phyloP scores from a whole-genome alignment of 179 eudicot genomes.

The Monotropa hypopitys region DNA sequence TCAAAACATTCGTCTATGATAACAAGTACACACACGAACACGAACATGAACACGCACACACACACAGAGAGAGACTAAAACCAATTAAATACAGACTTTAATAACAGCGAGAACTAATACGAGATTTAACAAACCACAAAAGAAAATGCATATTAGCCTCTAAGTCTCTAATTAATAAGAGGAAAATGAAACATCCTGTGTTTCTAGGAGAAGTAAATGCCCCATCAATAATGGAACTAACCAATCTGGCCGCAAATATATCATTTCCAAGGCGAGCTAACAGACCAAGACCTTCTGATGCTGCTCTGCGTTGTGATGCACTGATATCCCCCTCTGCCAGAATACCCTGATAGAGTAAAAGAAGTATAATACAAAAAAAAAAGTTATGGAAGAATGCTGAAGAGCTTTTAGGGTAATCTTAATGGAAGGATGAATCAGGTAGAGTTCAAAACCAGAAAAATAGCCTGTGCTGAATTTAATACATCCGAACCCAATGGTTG shows the following conservation, averaged over 20 bases:
- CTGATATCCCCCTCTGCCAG: slow-evolving; percentile 85
- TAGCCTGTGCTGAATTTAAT: slow-evolving; percentile 54
- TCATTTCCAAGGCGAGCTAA: slow-evolving; percentile 89
- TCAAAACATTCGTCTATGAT: slow-evolving; percentile 9
- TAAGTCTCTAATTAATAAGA: background rate
- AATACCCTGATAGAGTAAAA: slow-evolving; percentile 43
- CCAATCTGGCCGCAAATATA: slow-evolving; percentile 80
- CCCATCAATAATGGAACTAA: slow-evolving; percentile 23
- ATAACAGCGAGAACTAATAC: background rate
- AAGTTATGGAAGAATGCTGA: background rate
- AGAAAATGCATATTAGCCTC: background rate
- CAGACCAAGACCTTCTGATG: slow-evolving; percentile 92
- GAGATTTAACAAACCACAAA: background rate
- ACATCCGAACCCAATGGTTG: slow-evolving; percentile 69
- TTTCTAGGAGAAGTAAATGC: slow-evolving; percentile 9
- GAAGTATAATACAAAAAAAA: slow-evolving; percentile 7
- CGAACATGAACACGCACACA: background rate
- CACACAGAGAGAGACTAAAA: background rate
- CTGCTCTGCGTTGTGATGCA: slow-evolving; percentile 86
- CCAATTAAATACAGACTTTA: background rate
- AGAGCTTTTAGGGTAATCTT: background rate
- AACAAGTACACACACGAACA: background rate
- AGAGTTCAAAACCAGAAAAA: slow-evolving; percentile 64
- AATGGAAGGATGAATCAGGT: background rate
- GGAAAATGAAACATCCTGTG: background rate